Evolutionary conservation across 106 monocot genomes (phyloP).

Genomic region (Acanthochlamys bracteata): DNA sequence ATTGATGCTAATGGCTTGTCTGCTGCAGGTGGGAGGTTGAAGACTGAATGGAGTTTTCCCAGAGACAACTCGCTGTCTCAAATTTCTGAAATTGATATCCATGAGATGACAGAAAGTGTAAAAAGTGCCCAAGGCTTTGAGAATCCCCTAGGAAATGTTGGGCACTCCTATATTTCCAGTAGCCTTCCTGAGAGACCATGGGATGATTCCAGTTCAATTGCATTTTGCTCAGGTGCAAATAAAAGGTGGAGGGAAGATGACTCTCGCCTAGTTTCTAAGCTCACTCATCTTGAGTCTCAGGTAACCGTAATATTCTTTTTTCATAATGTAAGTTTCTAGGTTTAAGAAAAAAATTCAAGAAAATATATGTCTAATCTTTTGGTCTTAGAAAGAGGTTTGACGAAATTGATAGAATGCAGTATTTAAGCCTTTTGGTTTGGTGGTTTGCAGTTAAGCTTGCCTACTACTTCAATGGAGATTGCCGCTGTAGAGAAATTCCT

Average conservation of each 20-base stretch:
- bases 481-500: conserved; percentile 40
- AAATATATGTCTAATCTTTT: background rate
- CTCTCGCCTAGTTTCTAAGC: conserved; percentile 29
- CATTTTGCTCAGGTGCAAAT: conserved; percentile 38
- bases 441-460: conserved; percentile 39
- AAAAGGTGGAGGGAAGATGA: conserved; percentile 38
- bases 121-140: background rate
- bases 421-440: background rate
- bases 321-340: no score
- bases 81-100: conserved; percentile 1
- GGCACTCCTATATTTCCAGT: conserved; percentile 17
- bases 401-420: no score
- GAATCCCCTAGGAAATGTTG: background rate
- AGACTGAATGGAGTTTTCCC: conserved; percentile 7
- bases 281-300: conserved; percentile 57
- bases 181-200: conserved; percentile 54
- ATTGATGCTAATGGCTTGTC: no score
- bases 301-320: conserved; percentile 10
- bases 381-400: no score
- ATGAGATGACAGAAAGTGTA: background rate
- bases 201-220: conserved; percentile 73
- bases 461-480: conserved; percentile 42
- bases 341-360: no score
- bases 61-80: conserved; percentile 9
- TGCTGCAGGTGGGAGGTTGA: conserved; percentile 7